Base-by-base conservation (phyloP, 2,329 filamentous ascomycete species). In the Penicillium sp. region DNA sequence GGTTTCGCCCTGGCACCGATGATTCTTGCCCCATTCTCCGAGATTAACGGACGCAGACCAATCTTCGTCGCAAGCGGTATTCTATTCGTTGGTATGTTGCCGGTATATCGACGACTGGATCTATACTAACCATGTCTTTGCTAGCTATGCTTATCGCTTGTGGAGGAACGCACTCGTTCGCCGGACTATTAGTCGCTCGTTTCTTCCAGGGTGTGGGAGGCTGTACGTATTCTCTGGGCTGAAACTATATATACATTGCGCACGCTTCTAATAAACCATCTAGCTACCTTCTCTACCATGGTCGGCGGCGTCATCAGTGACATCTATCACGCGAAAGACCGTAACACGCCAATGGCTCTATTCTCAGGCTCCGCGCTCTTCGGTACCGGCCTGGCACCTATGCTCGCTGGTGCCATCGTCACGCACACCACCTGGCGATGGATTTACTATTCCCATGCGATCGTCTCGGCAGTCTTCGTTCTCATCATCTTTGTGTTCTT, bases 271-370 rank as follows among this genome's bases (percentile, higher is more conserved):
- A 52, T 28, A 19, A 28, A 28, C 38, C 10, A 19, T 26, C 22
- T 26, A 79, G 77, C 73, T 37, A 87, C 85, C 0, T 96, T 96
- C 72, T 92, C 89, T 48, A 95, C 92, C 25, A 93, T 97, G 84
- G 89, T 96, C 0, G 93, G 93, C n/a, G 93, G 93, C 3, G 90
- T 97, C 4, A 89, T 97, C 43, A 89, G 90, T 54, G 93, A 97
- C 71, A 85, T 97, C 60, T 97, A 93, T 79, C 85, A 89, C 52
- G 87, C 91, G 10, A 80, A 90, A 61, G 88, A 91, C 48, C 83
- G 94, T 37, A 97, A 97, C 69, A 92, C 89, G 0, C 91, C 93
- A 0, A 97, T 97, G 94, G 89, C 92, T 0, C 73, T 96, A 0
- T 97, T 96, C 75, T 90, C 89, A n/a, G 91, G 89, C 0, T 82